Evolutionary conservation across 2,329 filamentous ascomycete genomes (phyloP).

Genomic region (Curvularia hawaiiensis): DNA sequence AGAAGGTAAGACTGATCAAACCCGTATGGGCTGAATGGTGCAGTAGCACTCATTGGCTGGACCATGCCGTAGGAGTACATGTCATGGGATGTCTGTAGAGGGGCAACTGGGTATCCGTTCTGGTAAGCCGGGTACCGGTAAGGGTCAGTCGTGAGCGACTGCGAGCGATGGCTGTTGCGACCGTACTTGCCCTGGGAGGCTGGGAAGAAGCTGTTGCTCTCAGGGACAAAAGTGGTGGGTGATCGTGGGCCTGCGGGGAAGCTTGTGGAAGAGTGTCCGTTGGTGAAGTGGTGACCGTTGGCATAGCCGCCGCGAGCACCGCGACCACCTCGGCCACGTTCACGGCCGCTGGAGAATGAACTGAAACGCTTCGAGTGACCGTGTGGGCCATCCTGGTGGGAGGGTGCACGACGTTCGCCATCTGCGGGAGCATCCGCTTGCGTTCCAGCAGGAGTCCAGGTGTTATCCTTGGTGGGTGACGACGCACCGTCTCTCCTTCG

Average conservation of each 20-base stretch:
- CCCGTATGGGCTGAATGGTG: conserved; percentile 62
- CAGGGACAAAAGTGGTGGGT: conserved; percentile 44
- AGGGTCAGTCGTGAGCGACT: conserved; percentile 63
- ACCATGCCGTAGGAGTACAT: conserved; percentile 64
- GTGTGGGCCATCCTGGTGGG: conserved; percentile 37
- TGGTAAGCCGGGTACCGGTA: conserved; percentile 52
- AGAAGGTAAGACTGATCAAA: conserved; percentile 63
- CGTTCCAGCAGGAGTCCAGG: conserved; percentile 35
- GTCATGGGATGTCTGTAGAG: conserved; percentile 55
- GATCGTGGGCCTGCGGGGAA: conserved; percentile 46
- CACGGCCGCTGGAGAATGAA: conserved; percentile 46
- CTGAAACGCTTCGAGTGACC: conserved; percentile 42
- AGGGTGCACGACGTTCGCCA: conserved; percentile 36
- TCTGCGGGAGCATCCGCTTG: conserved; percentile 44
- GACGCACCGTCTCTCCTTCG: conserved; percentile 41
- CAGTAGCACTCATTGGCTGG: conserved; percentile 60
- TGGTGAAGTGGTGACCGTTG: conserved; percentile 47
- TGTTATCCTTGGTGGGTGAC: conserved; percentile 40
- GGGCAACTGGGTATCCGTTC: conserved; percentile 46
- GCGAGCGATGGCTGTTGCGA: conserved; percentile 60
- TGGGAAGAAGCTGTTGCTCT: conserved; percentile 42
- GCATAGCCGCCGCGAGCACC: conserved; percentile 50
- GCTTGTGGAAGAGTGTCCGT: conserved; percentile 46
- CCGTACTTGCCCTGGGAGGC: conserved; percentile 51
- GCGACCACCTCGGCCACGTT: conserved; percentile 55